Evolutionary conservation across 2,329 filamentous ascomycete species (phyloP).

Genomic region (Pseudocercospora eumusae): DNA sequence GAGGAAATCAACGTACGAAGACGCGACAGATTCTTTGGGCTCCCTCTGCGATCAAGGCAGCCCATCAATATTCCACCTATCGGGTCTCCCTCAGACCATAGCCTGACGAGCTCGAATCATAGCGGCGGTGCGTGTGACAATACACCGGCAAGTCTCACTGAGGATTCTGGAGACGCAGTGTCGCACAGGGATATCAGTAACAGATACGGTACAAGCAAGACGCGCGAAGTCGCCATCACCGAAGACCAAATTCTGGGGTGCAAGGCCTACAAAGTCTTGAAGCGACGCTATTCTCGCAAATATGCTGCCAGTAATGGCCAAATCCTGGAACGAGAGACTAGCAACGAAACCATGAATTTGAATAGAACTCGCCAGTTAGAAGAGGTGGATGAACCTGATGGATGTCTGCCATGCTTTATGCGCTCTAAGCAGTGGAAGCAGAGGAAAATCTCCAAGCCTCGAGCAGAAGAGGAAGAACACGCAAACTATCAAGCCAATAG

Average conservation of each 20-base stretch:
- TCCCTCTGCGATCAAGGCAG: background rate
- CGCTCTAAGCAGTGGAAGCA: conserved; percentile 1
- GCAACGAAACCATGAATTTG: background rate
- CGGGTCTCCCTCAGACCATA: too few species aligned
- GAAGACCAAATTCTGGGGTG: background rate
- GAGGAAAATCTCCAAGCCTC: background rate
- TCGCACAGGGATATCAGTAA: background rate
- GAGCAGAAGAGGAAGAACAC: background rate
- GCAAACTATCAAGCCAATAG: background rate
- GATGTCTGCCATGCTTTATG: background rate
- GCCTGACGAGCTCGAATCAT: background rate
- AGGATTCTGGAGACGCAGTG: background rate
- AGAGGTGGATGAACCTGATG: background rate
- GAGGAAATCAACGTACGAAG: background rate
- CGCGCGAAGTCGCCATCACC: background rate
- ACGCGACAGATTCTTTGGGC: background rate
- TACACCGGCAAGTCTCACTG: background rate
- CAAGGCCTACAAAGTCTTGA: background rate
- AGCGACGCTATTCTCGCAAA: background rate
- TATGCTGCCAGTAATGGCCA: background rate
- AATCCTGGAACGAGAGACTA: background rate
- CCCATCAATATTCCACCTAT: background rate
- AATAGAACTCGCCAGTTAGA: background rate
- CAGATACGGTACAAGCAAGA: background rate
- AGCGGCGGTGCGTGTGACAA: background rate